These are phyloP conservation scores for Globisporangium nagaii DNA, from an alignment of 352 stramenopile species.

Conservation along the genomic window DNA sequence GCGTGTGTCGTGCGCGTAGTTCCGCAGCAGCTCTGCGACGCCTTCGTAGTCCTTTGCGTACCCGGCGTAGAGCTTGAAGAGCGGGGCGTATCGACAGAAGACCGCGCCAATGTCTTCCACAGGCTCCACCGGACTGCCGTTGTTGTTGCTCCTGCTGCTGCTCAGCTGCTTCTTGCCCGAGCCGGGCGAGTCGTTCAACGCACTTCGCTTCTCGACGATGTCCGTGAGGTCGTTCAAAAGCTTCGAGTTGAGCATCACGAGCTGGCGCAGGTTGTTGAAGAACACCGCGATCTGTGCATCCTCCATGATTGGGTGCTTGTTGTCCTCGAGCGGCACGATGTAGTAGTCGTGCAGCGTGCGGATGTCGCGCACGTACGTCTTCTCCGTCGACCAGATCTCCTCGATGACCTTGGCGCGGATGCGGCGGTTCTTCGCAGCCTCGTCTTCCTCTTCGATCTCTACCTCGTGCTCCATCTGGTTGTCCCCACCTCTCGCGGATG, in stretches of 20 bases:
- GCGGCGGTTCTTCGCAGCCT: conserved; percentile 12
- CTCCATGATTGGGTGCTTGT: conserved; percentile 73
- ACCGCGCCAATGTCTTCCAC: conserved; percentile 58
- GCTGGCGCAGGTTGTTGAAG: conserved; percentile 77
- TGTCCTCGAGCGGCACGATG: conserved; percentile 74
- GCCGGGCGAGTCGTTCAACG: neutral
- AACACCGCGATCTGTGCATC: conserved; percentile 85
- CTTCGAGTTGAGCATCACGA: conserved; percentile 85
- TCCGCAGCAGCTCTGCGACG: conserved; percentile 51
- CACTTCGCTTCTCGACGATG: conserved; percentile 39
- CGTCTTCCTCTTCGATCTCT: conserved; percentile 3
- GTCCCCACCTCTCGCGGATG: conserved; percentile 4
- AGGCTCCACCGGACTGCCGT: conserved; percentile 22
- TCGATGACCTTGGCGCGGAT: conserved; percentile 54
- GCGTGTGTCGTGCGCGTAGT: conserved; percentile 42
- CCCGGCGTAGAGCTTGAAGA: conserved; percentile 80
- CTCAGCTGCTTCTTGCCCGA: neutral
- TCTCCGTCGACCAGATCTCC: conserved; percentile 79
- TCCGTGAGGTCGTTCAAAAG: conserved; percentile 61
- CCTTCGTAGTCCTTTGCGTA: conserved; percentile 85
- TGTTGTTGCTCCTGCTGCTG: conserved; percentile 8
- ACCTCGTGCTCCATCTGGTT: conserved; percentile 16
- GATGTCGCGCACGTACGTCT: conserved; percentile 72
- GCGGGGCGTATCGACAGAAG: conserved; percentile 74
- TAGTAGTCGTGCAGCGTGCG: conserved; percentile 74